phyloP scores from a whole-genome alignment of 495 filamentous ascomycete species.

The Hyaloscypha bicolor region DNA sequence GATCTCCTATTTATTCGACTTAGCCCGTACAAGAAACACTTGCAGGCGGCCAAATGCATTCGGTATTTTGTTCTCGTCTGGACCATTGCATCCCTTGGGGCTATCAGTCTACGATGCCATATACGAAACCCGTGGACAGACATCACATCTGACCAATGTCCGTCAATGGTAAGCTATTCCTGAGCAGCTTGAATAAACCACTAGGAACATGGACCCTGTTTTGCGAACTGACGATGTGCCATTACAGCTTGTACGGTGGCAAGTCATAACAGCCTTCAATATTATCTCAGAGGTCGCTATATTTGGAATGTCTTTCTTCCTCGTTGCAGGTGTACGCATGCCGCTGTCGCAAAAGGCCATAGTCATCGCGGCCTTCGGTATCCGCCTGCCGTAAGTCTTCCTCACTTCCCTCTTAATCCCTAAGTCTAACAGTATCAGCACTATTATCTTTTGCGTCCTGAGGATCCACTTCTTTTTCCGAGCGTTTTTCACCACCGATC shows the following conservation, averaged over 20 bases:
- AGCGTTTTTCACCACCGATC: constrained; percentile 13
- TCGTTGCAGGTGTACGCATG: constrained; percentile 46
- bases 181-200: no score
- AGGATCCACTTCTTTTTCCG: constrained; percentile 13
- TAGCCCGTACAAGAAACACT: background rate
- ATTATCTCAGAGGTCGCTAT: constrained; percentile 45
- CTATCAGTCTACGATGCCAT: constrained; percentile 7
- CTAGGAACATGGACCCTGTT: no score
- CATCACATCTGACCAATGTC: constrained; percentile 37
- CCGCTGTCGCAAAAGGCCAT: constrained; percentile 42
- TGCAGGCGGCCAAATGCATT: background rate
- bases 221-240: background rate
- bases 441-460: constrained; percentile 11
- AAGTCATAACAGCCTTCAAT: constrained; percentile 45
- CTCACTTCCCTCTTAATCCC: background rate
- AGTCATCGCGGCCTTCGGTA: constrained; percentile 46
- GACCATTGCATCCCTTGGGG: constrained; percentile 35
- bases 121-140: constrained; percentile 39
- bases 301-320: constrained; percentile 41
- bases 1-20: constrained; percentile 11
- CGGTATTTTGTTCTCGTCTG: constrained; percentile 23
- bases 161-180: constrained; percentile 37
- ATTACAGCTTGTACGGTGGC: constrained; percentile 43
- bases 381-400: constrained; percentile 5
- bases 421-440: constrained; percentile 9